Conservation (phyloP, 768 basidiomycete species). For the Suillus plorans region DNA sequence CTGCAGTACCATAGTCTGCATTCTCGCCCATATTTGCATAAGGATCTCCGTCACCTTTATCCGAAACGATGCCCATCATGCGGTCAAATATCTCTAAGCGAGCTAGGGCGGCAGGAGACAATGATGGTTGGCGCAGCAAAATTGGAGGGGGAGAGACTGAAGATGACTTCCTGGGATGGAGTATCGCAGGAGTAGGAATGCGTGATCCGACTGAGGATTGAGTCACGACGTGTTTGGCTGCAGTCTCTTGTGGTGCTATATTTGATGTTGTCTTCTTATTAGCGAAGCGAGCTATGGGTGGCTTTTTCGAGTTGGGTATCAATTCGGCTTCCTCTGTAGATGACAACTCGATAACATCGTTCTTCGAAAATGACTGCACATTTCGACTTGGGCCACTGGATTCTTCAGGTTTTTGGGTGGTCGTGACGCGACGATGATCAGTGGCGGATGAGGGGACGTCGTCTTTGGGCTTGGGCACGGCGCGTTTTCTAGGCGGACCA, state of each 20-base stretch:
- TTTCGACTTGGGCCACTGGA: not conserved
- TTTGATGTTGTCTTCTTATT: not conserved
- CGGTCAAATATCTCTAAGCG: slow-evolving; percentile 30
- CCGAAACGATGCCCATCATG: slow-evolving; percentile 15
- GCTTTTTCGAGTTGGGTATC: not conserved
- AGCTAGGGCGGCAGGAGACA: slow-evolving; percentile 28
- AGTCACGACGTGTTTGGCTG: not conserved
- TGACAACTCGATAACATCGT: not conserved
- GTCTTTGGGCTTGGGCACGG: slow-evolving; percentile 17
- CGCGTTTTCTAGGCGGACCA: slow-evolving; percentile 4
- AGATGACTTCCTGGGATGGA: not conserved
- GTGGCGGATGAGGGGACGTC: not conserved
- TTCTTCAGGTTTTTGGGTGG: not conserved
- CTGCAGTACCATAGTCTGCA: slow-evolving; percentile 4
- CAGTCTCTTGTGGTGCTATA: not conserved
- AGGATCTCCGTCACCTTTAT: not conserved
- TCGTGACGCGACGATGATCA: not conserved
- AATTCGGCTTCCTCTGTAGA: not conserved
- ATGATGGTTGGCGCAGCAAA: slow-evolving; percentile 9
- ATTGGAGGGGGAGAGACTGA: not conserved
- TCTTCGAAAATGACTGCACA: not conserved
- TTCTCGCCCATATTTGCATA: slow-evolving; percentile 4
- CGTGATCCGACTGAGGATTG: not conserved
- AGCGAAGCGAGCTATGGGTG: not conserved
- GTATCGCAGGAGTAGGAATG: not conserved